Evolutionary conservation across 306 rosid genomes (phyloP).

Genomic region (Abrus pulchellus): DNA sequence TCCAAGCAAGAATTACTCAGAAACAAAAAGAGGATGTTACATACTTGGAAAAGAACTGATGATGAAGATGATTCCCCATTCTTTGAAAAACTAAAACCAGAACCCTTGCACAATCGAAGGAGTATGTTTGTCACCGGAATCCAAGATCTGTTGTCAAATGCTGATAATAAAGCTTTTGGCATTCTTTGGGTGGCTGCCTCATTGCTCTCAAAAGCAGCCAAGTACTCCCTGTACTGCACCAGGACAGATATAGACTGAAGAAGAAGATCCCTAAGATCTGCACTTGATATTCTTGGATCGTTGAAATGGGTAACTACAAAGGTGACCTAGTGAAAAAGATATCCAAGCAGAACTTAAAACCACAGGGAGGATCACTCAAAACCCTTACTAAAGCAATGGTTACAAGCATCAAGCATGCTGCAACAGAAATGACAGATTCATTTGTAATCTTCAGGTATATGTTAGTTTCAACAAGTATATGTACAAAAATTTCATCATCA

Average conservation of each 20-base stretch:
- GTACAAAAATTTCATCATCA: constrained; percentile 8
- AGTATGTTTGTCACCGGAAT: constrained; percentile 92
- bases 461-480: neutral
- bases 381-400: constrained; percentile 33
- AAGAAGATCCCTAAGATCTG: constrained; percentile 94
- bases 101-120: constrained; percentile 90
- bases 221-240: constrained; percentile 89
- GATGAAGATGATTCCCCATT: constrained; percentile 92
- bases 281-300: constrained; percentile 94
- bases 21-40: constrained; percentile 17
- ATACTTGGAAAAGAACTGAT: constrained; percentile 85
- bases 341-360: constrained; percentile 39
- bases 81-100: constrained; percentile 90
- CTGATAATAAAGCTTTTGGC: constrained; percentile 87
- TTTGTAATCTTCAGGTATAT: constrained; percentile 6
- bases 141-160: constrained; percentile 98
- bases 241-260: constrained; percentile 94
- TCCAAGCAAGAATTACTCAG: constrained; percentile 14
- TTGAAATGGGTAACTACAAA: constrained; percentile 94
- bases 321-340: constrained; percentile 74
- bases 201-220: constrained; percentile 87
- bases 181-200: constrained; percentile 82
- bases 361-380: constrained; percentile 10
- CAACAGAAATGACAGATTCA: neutral
- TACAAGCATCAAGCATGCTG: constrained; percentile 16